Conservation (phyloP, 768 basidiomycete species). For the Phlegmacium glaucopus region DNA sequence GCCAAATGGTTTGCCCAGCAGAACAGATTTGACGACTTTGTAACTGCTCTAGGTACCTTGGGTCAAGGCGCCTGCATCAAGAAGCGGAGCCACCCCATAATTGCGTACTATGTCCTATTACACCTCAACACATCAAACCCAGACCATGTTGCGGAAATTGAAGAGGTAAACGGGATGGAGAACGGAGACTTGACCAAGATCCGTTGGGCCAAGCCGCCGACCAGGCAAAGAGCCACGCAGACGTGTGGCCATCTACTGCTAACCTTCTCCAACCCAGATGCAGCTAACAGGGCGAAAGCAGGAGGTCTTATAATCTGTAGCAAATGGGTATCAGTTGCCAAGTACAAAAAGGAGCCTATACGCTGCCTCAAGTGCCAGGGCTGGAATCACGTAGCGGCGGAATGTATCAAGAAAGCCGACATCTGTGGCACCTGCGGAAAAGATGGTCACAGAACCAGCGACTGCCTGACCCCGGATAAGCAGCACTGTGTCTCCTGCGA, state of each 20-base stretch:
- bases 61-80: too few species aligned
- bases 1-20: too few species aligned
- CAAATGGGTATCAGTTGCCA: too few species aligned
- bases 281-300: too few species aligned
- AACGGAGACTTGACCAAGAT: neutral
- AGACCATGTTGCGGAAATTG: constrained; percentile 1
- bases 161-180: constrained; percentile 7
- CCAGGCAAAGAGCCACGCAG: neutral
- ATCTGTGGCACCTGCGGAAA: constrained; percentile 12
- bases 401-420: constrained; percentile 4
- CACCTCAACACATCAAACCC: constrained; percentile 1
- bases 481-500: constrained; percentile 15
- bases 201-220: constrained; percentile 11
- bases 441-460: constrained; percentile 5
- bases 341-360: too few species aligned
- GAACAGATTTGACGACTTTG: too few species aligned
- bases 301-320: too few species aligned
- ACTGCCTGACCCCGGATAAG: neutral
- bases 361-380: too few species aligned
- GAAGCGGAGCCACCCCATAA: constrained; percentile 4
- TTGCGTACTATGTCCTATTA: constrained; percentile 7
- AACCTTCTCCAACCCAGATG: too few species aligned
- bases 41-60: too few species aligned
- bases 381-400: too few species aligned
- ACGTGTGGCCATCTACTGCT: too few species aligned